Percentiles rank a stretch among this genome's conserved stretches.
Conservation (phyloP, 768 basidiomycete genomes). For the Sarcodon aspratus region DNA sequence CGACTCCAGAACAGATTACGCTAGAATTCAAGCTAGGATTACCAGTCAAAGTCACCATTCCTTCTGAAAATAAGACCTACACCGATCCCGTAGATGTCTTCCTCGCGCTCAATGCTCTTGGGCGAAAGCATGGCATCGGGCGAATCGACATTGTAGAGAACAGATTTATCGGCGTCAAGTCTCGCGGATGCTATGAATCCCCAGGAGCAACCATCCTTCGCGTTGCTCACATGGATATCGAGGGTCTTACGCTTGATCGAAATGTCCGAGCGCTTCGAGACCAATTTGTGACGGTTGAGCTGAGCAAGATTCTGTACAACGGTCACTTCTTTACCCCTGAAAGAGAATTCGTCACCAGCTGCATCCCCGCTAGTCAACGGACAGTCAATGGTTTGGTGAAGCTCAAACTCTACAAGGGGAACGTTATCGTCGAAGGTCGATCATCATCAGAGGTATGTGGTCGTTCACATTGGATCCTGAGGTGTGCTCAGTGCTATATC, state of each 20-base stretch:
- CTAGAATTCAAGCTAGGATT: conserved; percentile 86
- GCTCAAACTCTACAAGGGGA: conserved; percentile 92
- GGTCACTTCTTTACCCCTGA: conserved; percentile 99
- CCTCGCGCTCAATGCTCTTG: conserved; percentile 81
- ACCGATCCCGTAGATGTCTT: conserved; percentile 96
- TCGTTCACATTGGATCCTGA: background rate
- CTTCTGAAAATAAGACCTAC: conserved; percentile 40
- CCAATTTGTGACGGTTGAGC: conserved; percentile 85
- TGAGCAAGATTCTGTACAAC: conserved; percentile 91
- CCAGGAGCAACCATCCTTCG: conserved; percentile 96
- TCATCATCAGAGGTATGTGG: conserved; percentile 66
- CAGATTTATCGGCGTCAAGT: conserved; percentile 98
- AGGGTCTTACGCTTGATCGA: conserved; percentile 95
- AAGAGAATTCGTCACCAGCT: conserved; percentile 85
- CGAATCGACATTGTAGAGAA: conserved; percentile 99
- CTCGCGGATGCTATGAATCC: conserved; percentile 98
- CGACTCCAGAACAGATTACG: conserved; percentile 62
- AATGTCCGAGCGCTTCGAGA: conserved; percentile 93
- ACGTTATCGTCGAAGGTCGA: conserved; percentile 88
- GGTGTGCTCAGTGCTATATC: background rate
- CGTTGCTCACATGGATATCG: conserved; percentile 90
- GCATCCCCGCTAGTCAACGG: conserved; percentile 89
- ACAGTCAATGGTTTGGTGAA: conserved; percentile 92
- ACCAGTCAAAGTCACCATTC: conserved; percentile 69
- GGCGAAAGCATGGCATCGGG: conserved; percentile 90